These are phyloP conservation scores for Quercus tomentella DNA, from an alignment of 331 rosid genomes.

Conservation along the genomic window DNA sequence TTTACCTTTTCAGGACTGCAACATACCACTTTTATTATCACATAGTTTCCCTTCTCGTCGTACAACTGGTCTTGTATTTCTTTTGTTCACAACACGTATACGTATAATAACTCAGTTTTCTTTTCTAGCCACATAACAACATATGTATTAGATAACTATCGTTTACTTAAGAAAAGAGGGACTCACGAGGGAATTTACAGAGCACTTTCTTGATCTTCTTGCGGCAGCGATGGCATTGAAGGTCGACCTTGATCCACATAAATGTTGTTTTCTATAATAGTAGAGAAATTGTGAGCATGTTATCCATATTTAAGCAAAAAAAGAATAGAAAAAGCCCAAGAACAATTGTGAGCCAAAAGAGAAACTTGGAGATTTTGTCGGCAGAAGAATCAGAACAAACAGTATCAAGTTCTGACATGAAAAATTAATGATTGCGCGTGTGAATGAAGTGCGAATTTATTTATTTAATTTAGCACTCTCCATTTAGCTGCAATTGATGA, in stretches of 20 bases:
- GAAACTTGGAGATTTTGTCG: background rate
- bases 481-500: too few species aligned
- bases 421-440: too few species aligned
- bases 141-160: background rate
- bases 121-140: background rate
- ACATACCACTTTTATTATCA: slow-evolving; percentile 65
- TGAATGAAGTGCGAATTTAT: too few species aligned
- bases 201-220: slow-evolving; percentile 78
- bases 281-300: background rate
- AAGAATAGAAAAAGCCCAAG: background rate
- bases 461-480: too few species aligned
- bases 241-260: slow-evolving; percentile 76
- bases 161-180: background rate
- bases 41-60: slow-evolving; percentile 52
- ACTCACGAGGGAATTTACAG: slow-evolving; percentile 64
- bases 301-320: too few species aligned
- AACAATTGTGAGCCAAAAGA: background rate
- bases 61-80: slow-evolving; percentile 71
- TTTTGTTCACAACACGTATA: slow-evolving; percentile 40
- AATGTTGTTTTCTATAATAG: slow-evolving; percentile 27
- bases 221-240: slow-evolving; percentile 58
- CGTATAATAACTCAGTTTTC: slow-evolving; percentile 24
- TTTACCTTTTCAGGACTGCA: slow-evolving; percentile 67
- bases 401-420: background rate
- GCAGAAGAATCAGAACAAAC: too few species aligned